Evolutionary conservation across 192 early-diverging fungal genomes (phyloP).

Genomic region (Backusella psychrophila): DNA sequence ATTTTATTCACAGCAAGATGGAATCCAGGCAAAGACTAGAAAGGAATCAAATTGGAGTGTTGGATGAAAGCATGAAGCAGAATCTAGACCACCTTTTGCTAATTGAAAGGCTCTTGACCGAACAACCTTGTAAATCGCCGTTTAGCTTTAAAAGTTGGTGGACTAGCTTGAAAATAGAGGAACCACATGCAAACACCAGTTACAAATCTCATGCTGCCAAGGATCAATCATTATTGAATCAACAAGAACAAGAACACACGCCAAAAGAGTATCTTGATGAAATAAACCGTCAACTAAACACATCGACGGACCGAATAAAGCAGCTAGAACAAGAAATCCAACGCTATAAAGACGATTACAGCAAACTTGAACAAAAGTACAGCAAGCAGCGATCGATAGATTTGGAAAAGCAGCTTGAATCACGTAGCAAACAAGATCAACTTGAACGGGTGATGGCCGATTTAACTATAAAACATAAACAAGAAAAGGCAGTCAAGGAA

Average conservation of each 20-base stretch:
- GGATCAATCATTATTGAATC: background rate
- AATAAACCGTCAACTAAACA: background rate
- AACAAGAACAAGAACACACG: background rate
- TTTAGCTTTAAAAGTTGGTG: background rate
- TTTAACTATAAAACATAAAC: background rate
- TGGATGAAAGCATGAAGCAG: background rate
- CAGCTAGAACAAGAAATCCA: background rate
- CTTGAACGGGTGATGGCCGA: background rate
- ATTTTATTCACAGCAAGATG: background rate
- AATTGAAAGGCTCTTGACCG: background rate
- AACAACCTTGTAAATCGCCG: background rate
- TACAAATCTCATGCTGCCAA: background rate
- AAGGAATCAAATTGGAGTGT: background rate
- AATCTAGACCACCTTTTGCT: background rate
- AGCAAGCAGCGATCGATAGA: background rate
- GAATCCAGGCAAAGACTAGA: background rate
- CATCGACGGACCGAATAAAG: background rate
- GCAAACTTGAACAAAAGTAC: background rate
- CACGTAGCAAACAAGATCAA: background rate
- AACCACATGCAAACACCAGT: background rate
- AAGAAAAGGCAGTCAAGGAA: background rate
- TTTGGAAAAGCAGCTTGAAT: background rate
- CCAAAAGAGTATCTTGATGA: background rate
- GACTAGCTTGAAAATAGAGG: background rate
- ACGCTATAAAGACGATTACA: background rate